A percentile compares a stretch with the other conserved stretches of the same genome.
Conservation (phyloP, 257 asterid species). For the Ilex asprella region DNA sequence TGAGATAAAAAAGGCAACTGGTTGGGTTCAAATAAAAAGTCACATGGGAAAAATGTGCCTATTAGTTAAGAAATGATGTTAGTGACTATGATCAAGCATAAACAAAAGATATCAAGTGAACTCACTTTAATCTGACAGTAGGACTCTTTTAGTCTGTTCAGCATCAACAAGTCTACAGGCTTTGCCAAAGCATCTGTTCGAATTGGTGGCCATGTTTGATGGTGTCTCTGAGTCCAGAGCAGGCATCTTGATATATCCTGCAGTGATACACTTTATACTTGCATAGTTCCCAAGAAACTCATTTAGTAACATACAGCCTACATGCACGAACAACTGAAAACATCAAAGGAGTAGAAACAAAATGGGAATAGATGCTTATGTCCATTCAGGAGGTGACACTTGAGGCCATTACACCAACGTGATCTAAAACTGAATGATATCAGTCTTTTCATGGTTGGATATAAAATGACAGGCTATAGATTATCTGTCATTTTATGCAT, state of each 20-base stretch:
- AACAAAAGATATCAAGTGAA: conserved; percentile 10
- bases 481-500: background rate
- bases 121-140: conserved; percentile 82
- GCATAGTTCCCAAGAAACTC: background rate
- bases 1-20: no score
- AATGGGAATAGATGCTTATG: background rate
- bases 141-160: conserved; percentile 82
- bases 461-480: background rate
- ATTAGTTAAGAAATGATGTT: background rate
- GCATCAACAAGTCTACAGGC: conserved; percentile 80
- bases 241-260: conserved; percentile 97
- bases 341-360: no score
- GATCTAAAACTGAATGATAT: background rate
- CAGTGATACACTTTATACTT: conserved; percentile 11
- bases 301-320: no score
- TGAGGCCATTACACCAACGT: background rate
- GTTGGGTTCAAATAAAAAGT: no score
- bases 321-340: background rate
- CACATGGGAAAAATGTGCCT: background rate
- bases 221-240: conserved; percentile 98
- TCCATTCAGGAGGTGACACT: background rate
- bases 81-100: background rate
- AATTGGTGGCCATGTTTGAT: conserved; percentile 96
- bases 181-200: conserved; percentile 87
- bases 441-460: background rate